phyloP scores from a whole-genome alignment of 108 stramenopile genomes.

The Cyclotella cryptica region DNA sequence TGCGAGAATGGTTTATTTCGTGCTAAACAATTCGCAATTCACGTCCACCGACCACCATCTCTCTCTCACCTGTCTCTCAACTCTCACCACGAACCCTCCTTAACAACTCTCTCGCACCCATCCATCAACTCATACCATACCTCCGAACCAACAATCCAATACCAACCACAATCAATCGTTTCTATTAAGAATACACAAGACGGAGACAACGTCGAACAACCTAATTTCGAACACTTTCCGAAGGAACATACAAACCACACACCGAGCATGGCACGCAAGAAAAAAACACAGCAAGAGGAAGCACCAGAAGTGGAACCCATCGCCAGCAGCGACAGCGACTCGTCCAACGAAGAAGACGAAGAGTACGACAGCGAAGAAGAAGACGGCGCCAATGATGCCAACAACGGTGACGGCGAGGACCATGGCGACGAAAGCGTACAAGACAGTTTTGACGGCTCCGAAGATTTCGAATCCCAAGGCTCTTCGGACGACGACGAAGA shows the following conservation, averaged over 20 bases:
- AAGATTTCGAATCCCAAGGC: conserved; percentile 90
- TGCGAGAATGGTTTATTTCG: too few relatives aligned
- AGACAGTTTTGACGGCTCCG: conserved; percentile 57
- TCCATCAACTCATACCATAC: too few relatives aligned
- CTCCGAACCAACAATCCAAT: too few relatives aligned
- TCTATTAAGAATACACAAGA: too few relatives aligned
- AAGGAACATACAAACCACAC: background rate
- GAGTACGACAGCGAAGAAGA: conserved; percentile 29
- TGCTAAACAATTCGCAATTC: too few relatives aligned
- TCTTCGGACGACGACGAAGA: conserved; percentile 89
- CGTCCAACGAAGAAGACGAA: conserved; percentile 23
- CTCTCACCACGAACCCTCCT: too few relatives aligned
- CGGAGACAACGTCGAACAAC: too few relatives aligned
- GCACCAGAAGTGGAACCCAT: conserved; percentile 38
- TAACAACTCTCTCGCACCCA: too few relatives aligned
- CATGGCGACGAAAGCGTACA: conserved; percentile 41
- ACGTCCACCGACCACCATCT: too few relatives aligned
- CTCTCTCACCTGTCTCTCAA: too few relatives aligned
- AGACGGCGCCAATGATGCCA: conserved; percentile 9
- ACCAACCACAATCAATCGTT: too few relatives aligned
- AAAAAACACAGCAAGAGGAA: background rate
- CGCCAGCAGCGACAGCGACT: conserved; percentile 23
- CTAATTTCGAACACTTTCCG: background rate
- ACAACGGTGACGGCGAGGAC: conserved; percentile 7
- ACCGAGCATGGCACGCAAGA: conserved; percentile 26